Evolutionary conservation across 2,329 filamentous ascomycete species (phyloP).

Genomic region (Penicillium expansum): DNA sequence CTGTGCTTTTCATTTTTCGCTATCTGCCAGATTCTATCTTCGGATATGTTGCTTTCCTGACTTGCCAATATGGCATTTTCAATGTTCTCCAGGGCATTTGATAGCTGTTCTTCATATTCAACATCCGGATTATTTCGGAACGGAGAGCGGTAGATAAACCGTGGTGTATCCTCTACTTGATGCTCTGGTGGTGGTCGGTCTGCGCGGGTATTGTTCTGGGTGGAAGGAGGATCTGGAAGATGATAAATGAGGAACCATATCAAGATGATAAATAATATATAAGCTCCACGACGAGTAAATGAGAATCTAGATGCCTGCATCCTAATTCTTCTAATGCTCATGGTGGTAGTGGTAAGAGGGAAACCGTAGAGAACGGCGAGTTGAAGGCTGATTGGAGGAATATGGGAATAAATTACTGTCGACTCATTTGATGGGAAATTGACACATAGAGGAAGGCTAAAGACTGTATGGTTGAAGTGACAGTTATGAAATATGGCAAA

Average conservation of each 20-base stretch:
- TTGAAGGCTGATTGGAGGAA: background rate
- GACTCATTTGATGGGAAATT: background rate
- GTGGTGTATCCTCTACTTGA: conserved; percentile 7
- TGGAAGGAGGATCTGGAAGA: conserved; percentile 1
- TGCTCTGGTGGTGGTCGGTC: conserved; percentile 13
- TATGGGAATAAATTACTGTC: background rate
- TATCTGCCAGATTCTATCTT: conserved; percentile 6
- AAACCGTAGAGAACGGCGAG: background rate
- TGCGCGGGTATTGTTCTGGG: background rate
- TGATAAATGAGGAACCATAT: conserved; percentile 2
- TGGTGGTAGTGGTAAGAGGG: background rate
- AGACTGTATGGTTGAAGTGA: background rate
- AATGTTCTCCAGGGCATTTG: background rate
- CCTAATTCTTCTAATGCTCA: background rate
- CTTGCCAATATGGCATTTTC: background rate
- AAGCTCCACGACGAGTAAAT: conserved; percentile 33
- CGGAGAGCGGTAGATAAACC: background rate
- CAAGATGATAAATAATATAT: background rate
- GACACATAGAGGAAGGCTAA: background rate
- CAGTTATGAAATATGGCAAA: background rate
- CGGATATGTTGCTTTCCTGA: background rate
- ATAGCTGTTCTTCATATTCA: background rate
- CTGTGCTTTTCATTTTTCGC: background rate
- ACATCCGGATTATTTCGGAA: background rate
- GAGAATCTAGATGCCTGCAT: background rate